Percentiles rank a stretch among this genome's conserved stretches.
Conservation (phyloP, 2,329 filamentous ascomycete species). For the Pleomassaria siparia region DNA sequence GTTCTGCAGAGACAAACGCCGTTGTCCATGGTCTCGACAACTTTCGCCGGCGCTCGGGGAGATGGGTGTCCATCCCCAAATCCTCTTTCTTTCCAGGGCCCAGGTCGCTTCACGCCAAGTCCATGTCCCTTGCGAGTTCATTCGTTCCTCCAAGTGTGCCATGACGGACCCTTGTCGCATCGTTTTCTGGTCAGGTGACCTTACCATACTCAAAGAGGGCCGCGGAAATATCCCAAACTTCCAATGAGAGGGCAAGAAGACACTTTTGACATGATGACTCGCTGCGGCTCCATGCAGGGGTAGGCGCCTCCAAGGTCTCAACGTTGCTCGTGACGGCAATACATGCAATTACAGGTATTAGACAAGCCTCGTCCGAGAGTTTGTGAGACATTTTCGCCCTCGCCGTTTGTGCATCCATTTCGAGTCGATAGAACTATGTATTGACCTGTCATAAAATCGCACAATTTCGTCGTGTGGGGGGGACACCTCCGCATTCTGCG, state of each 20-base stretch:
- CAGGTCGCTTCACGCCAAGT: constrained; percentile 35
- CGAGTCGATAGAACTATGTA: not conserved
- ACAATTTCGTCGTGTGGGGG: not conserved
- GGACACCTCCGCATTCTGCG: not conserved
- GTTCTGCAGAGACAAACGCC: not conserved
- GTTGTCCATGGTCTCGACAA: constrained; percentile 12
- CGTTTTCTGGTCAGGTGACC: constrained; percentile 31
- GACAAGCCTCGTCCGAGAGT: constrained; percentile 4
- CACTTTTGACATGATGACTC: constrained; percentile 20
- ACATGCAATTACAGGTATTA: too few relatives aligned
- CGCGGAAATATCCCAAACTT: constrained; percentile 9
- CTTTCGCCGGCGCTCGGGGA: constrained; percentile 22
- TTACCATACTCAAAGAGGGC: constrained; percentile 21
- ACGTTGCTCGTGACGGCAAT: constrained; percentile 6
- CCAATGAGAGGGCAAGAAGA: constrained; percentile 27
- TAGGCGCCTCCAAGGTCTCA: constrained; percentile 3
- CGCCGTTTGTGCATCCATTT: constrained; percentile 1
- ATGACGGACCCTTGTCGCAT: constrained; percentile 27
- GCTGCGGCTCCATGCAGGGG: constrained; percentile 28
- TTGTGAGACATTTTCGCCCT: constrained; percentile 18
- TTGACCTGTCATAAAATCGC: not conserved
- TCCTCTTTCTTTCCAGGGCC: constrained; percentile 28
- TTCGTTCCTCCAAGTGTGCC: constrained; percentile 34
- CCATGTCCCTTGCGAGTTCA: constrained; percentile 28
- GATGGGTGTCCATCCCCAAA: constrained; percentile 19